Conservation (phyloP, 2,329 filamentous ascomycete genomes). For the Trichophyton rubrum region DNA sequence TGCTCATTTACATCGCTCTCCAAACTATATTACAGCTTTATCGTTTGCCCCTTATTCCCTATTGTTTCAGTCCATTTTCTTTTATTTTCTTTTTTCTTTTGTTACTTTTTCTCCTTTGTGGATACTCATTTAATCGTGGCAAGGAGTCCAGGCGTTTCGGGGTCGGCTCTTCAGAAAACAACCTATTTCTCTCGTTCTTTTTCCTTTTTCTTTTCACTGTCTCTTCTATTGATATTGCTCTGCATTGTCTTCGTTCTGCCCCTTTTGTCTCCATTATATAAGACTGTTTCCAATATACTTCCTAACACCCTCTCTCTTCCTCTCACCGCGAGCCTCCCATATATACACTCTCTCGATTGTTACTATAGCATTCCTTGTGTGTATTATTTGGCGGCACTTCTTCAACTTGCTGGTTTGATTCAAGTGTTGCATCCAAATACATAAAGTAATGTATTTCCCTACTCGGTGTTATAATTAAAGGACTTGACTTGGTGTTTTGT, state of each 20-base stretch:
- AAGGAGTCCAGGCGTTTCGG: slow-evolving; percentile 3
- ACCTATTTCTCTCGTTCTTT: slow-evolving; percentile 1
- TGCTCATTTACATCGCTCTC: background rate
- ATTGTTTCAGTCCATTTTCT: background rate
- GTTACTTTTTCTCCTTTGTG: background rate
- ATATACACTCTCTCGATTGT: background rate
- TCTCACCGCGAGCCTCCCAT: slow-evolving; percentile 7
- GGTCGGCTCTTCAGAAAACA: background rate
- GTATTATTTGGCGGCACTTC: background rate
- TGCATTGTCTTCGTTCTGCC: background rate
- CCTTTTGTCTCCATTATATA: background rate
- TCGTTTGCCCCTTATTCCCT: background rate
- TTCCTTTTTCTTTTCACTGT: background rate
- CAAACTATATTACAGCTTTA: background rate
- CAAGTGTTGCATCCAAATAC: slow-evolving; percentile 1
- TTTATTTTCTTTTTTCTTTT: background rate
- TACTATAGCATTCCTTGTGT: background rate
- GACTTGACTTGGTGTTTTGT: background rate
- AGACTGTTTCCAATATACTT: slow-evolving; percentile 2
- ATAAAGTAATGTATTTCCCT: background rate
- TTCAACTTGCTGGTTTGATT: background rate
- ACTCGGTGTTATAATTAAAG: background rate
- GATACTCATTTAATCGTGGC: background rate
- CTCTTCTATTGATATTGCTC: background rate
- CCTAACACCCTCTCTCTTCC: background rate